Base-by-base conservation (phyloP, 345 rosid genomes). In the Garcia nutans region DNA sequence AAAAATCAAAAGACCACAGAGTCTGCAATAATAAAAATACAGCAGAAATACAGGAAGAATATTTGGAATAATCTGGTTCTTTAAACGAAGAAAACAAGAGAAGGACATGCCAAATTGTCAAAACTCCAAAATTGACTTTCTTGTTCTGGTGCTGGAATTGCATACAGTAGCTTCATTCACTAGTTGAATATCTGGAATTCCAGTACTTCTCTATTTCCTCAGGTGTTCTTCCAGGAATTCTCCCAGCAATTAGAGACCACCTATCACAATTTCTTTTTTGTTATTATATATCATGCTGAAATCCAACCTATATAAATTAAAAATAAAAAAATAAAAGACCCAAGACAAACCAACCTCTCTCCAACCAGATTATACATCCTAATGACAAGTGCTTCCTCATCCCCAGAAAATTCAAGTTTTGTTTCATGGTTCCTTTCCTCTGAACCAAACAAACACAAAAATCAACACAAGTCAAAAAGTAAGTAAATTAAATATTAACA, bases 241-340 rank as follows among this genome's bases (percentile, higher is more conserved):
- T 88, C 74, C 94, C 94, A 56, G 92, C 92, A 47, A 89, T 89
- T n/a, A 89, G 75, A 72, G 84, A 79, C 94, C 92, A 90, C 84
- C 94, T 88, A 79, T 15, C 16, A 17, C 45, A 2, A 15, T 26
- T 7, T 24, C 22, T 1, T 65, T 3, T 17, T 28, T 20, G 20
- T 7, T 17, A 59, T 6, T 3, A 56, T 47, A 50, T 2, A 13
- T 1, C 19, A 22, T 20, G 8, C 6, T 13, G 8, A 56, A 47
- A 19, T 19, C 26, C 13, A 55, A 31, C 28, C 58, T 59, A 8
- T 3, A 45, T 31, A 37, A 6, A 12, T 20, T 2, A 20, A 11
- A 45, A 12, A 42, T 22, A 8, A 19, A 23, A n/a, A 73, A 17
- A 22, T 3, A 59, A 72, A 60, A 60, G 6, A n/a, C 16, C 26